Percentiles rank a stretch among this genome's conserved stretches.
phyloP scores from a whole-genome alignment of 2,329 filamentous ascomycete genomes.

The Hysterium pulicare region DNA sequence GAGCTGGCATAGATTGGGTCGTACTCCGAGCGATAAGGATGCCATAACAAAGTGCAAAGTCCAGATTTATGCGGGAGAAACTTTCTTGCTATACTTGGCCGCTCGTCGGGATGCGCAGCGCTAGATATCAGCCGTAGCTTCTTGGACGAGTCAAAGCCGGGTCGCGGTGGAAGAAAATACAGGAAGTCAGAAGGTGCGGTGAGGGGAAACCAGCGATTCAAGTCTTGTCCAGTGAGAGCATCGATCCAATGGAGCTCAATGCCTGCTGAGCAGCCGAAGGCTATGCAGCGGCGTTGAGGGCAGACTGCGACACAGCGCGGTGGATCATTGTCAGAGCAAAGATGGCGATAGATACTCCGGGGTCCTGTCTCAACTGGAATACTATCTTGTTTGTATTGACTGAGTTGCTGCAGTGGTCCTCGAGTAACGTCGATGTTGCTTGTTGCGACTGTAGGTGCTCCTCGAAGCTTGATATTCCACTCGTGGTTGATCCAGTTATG shows the following conservation, averaged over 20 bases:
- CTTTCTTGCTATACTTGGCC: constrained; percentile 20
- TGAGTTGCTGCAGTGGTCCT: background rate
- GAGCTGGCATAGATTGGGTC: constrained; percentile 7
- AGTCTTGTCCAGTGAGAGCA: constrained; percentile 46
- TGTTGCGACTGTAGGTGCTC: constrained; percentile 2
- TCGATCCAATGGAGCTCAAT: constrained; percentile 63
- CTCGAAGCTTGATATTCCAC: constrained; percentile 26
- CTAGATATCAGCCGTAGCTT: constrained; percentile 63
- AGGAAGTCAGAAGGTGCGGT: constrained; percentile 54
- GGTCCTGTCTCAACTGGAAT: constrained; percentile 28
- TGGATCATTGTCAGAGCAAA: constrained; percentile 61
- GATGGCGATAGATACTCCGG: constrained; percentile 46
- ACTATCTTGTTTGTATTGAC: constrained; percentile 2
- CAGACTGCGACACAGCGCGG: constrained; percentile 64
- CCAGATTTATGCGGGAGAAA: constrained; percentile 18
- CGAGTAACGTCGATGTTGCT: no score
- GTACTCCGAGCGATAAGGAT: constrained; percentile 20
- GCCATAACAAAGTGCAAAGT: constrained; percentile 19
- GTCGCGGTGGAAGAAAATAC: constrained; percentile 58
- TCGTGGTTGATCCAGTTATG: constrained; percentile 27
- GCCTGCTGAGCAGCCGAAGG: constrained; percentile 61
- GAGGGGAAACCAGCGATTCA: constrained; percentile 56
- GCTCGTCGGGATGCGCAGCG: constrained; percentile 45
- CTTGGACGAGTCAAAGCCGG: constrained; percentile 51
- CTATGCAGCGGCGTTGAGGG: constrained; percentile 61